Evolutionary conservation across 352 stramenopile species (phyloP).

Genomic region (Aphanomyces cochlioides): DNA sequence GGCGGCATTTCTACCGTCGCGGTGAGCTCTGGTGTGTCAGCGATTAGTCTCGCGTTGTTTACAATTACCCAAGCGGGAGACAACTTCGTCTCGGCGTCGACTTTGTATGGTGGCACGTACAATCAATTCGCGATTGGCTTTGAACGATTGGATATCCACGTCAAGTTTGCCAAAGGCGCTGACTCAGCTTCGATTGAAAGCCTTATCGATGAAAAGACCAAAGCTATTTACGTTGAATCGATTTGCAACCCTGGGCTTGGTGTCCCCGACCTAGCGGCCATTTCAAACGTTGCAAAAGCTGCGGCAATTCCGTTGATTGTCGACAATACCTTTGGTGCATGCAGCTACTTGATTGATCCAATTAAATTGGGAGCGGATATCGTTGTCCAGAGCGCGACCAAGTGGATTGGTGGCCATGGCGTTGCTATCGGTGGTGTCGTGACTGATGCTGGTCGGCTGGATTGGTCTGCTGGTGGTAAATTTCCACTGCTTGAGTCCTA

Average conservation of each 20-base stretch:
- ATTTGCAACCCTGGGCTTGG: constrained; percentile 93
- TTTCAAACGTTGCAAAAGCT: constrained; percentile 86
- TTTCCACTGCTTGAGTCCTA: constrained; percentile 69
- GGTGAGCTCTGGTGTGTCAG: constrained; percentile 88
- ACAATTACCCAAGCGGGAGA: constrained; percentile 87
- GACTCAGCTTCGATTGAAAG: constrained; percentile 76
- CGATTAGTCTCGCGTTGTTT: constrained; percentile 79
- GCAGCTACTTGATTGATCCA: constrained; percentile 90
- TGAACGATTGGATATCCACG: constrained; percentile 88
- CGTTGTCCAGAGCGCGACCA: constrained; percentile 92
- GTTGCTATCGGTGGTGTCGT: constrained; percentile 91
- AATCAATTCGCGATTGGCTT: constrained; percentile 92
- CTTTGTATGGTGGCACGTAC: constrained; percentile 94
- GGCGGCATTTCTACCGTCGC: constrained; percentile 86
- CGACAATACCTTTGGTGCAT: constrained; percentile 93
- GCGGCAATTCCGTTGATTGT: constrained; percentile 86
- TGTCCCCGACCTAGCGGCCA: constrained; percentile 90
- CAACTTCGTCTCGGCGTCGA: constrained; percentile 94
- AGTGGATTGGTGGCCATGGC: constrained; percentile 96
- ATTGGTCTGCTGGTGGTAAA: constrained; percentile 87
- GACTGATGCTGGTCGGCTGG: constrained; percentile 75
- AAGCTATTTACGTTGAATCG: constrained; percentile 92
- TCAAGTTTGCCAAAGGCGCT: constrained; percentile 92
- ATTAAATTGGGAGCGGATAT: constrained; percentile 89
- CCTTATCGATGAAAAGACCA: constrained; percentile 87